These are phyloP conservation scores for Calocera viscosa DNA, from an alignment of 768 basidiomycete species.

Conservation along the genomic window DNA sequence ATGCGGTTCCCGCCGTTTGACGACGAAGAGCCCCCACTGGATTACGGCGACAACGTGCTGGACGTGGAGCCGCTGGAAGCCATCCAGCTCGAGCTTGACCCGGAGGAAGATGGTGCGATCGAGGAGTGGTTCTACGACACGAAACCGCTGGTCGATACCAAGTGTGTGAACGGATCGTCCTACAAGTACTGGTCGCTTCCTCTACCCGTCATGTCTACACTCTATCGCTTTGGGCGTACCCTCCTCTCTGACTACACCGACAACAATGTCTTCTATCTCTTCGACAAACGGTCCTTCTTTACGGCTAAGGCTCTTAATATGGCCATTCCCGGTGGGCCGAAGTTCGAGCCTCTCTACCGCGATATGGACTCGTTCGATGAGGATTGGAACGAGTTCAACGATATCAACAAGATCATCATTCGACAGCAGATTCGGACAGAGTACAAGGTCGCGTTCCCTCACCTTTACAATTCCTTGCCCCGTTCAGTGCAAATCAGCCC, in stretches of 20 bases:
- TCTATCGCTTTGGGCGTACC: conserved; percentile 90
- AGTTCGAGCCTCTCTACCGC: conserved; percentile 90
- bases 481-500: conserved; percentile 84
- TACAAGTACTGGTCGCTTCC: conserved; percentile 89
- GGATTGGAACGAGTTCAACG: conserved; percentile 99
- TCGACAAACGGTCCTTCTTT: conserved; percentile 96
- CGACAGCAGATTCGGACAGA: conserved; percentile 97
- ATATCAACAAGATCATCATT: conserved; percentile 99
- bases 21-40: conserved; percentile 96
- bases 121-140: conserved; percentile 98
- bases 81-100: conserved; percentile 89
- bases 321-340: conserved; percentile 95
- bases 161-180: conserved; percentile 81
- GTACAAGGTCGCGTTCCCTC: conserved; percentile 98
- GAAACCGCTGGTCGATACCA: conserved; percentile 81
- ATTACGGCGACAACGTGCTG: conserved; percentile 97
- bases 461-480: conserved; percentile 95
- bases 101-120: conserved; percentile 82
- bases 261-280: conserved; percentile 79
- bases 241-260: conserved; percentile 89
- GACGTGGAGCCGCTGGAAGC: conserved; percentile 97
- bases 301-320: conserved; percentile 94
- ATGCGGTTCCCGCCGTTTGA: conserved; percentile 99
- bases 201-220: conserved; percentile 89
- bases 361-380: conserved; percentile 98